A percentile compares a stretch with the other conserved stretches of the same genome.
phyloP scores from a whole-genome alignment of 805 yeast genomes.

The Yarrowia sp. region DNA sequence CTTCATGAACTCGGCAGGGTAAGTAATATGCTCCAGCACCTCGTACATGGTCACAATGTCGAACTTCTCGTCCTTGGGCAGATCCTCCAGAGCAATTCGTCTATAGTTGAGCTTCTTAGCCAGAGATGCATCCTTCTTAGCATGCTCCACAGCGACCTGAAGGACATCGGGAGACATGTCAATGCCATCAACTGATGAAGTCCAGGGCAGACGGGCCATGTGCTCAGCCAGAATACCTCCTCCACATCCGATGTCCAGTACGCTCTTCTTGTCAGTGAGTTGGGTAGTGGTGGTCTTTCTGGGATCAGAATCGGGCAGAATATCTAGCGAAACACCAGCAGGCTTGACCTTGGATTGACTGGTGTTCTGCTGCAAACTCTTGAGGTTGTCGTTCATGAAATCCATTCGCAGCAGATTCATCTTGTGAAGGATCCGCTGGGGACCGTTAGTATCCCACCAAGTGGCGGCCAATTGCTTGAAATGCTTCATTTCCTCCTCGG shows the following conservation, averaged over 20 bases:
- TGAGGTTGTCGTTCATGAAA: constrained; percentile 71
- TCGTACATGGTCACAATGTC: constrained; percentile 92
- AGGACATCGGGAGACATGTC: constrained; percentile 87
- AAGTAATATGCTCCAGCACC: constrained; percentile 91
- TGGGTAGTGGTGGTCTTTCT: constrained; percentile 49
- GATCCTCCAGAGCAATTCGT: constrained; percentile 66
- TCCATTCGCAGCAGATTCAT: constrained; percentile 93
- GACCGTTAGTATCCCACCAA: constrained; percentile 98
- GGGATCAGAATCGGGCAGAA: constrained; percentile 62
- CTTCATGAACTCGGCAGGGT: constrained; percentile 75
- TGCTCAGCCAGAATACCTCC: constrained; percentile 95
- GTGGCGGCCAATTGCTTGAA: constrained; percentile 85
- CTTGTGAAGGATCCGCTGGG: constrained; percentile 91
- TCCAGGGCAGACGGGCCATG: constrained; percentile 71
- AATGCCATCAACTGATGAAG: constrained; percentile 73
- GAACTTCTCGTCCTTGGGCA: constrained; percentile 56
- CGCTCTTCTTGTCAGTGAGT: constrained; percentile 53
- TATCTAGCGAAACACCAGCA: constrained; percentile 76
- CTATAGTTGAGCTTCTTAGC: constrained; percentile 64
- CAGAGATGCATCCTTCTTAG: constrained; percentile 67
- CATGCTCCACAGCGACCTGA: constrained; percentile 78
- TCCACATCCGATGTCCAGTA: constrained; percentile 95
- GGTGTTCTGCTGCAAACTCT: constrained; percentile 7
- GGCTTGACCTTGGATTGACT: constrained; percentile 53
- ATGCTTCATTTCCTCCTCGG: constrained; percentile 71